phyloP scores from a whole-genome alignment of 371 early-diverging fungal species.

The Sporodiniella umbellata region DNA sequence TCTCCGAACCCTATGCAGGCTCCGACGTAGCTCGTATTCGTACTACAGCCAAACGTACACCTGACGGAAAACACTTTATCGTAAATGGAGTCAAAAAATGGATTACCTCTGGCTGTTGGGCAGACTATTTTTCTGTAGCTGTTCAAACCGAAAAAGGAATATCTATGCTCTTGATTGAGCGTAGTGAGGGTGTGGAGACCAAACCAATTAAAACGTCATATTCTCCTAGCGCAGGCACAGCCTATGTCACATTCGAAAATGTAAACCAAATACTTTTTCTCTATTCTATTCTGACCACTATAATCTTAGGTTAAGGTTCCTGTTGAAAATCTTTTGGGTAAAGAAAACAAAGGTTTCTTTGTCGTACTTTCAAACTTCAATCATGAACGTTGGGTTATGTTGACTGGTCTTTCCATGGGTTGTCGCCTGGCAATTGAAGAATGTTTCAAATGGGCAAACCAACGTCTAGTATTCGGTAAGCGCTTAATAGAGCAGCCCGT shows the following conservation, averaged over 20 bases:
- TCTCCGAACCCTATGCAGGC: conserved; percentile 60
- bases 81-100: conserved; percentile 72
- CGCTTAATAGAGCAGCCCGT: conserved; percentile 68
- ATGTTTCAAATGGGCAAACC: conserved; percentile 55
- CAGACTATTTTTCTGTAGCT: conserved; percentile 71
- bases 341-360: conserved; percentile 71
- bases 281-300: neutral
- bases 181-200: conserved; percentile 65
- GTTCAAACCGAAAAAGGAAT: conserved; percentile 71
- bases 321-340: conserved; percentile 69
- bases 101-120: conserved; percentile 76
- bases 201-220: conserved; percentile 65
- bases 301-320: conserved; percentile 66
- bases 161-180: conserved; percentile 66
- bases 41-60: conserved; percentile 69
- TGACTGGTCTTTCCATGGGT: conserved; percentile 19
- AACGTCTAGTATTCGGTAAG: conserved; percentile 85
- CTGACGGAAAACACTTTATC: conserved; percentile 63
- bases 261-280: conserved; percentile 13
- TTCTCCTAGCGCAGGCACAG: conserved; percentile 57
- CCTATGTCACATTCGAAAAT: conserved; percentile 55
- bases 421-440: conserved; percentile 36
- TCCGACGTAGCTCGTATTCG: conserved; percentile 77
- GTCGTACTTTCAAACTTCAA: conserved; percentile 52
- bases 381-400: conserved; percentile 50